A percentile compares a stretch with the other conserved stretches of the same genome.
Evolutionary conservation across 768 basidiomycete species (phyloP).

Genomic region (Dacryopinax primogenitus): DNA sequence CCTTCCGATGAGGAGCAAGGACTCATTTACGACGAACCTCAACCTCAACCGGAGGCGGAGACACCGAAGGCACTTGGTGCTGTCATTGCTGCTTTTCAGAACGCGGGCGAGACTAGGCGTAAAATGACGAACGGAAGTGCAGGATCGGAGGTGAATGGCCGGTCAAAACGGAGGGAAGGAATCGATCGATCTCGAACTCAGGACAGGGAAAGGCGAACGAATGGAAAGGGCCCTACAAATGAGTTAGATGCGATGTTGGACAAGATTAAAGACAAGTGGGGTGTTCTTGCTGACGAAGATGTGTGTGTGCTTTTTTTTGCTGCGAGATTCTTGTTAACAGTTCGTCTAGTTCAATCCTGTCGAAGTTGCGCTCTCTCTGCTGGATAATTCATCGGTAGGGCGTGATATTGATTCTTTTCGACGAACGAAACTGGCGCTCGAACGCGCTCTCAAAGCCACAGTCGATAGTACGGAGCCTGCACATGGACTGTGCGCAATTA

Average conservation of each 20-base stretch:
- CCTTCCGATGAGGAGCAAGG: not conserved
- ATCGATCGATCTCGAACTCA: not conserved
- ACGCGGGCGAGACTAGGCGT: conserved; percentile 1
- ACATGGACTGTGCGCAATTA: not conserved
- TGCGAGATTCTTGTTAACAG: too few species aligned
- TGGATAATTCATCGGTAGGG: conserved; percentile 61
- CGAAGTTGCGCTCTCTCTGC: conserved; percentile 76
- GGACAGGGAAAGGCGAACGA: not conserved
- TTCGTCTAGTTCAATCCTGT: conserved; percentile 74
- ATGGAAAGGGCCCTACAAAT: not conserved
- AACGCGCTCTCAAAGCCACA: conserved; percentile 69
- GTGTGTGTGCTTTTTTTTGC: conserved; percentile 7
- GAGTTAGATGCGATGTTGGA: not conserved
- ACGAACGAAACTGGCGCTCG: conserved; percentile 60
- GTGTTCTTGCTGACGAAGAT: conserved; percentile 21
- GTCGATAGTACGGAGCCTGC: conserved; percentile 56
- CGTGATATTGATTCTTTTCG: conserved; percentile 69
- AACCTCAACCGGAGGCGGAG: not conserved
- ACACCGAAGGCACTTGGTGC: not conserved
- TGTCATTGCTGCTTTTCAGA: conserved; percentile 4
- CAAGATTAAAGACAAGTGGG: conserved; percentile 12
- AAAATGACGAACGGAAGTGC: conserved; percentile 7
- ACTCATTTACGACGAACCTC: not conserved
- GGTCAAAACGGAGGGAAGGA: not conserved
- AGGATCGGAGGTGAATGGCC: not conserved